These are phyloP conservation scores for Solioccasus polychromus DNA, from an alignment of 768 basidiomycete genomes.

Conservation along the genomic window DNA sequence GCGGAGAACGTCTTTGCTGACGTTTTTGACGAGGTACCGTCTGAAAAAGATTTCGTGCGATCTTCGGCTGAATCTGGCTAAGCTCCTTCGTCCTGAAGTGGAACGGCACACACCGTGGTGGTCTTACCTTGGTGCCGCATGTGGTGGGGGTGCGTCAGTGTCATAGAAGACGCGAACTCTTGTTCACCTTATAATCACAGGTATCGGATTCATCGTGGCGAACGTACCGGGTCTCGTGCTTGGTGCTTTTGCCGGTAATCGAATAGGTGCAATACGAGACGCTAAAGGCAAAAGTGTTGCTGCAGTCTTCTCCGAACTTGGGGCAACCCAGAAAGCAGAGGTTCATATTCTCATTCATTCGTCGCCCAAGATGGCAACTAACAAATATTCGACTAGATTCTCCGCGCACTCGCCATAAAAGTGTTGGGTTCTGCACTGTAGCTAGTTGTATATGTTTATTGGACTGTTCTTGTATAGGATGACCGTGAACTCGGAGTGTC, in stretches of 20 bases:
- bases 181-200: constrained; percentile 36
- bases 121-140: constrained; percentile 67
- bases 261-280: constrained; percentile 88
- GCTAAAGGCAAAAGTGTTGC: constrained; percentile 95
- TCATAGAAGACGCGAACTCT: constrained; percentile 10
- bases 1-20: constrained; percentile 83
- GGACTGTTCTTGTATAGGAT: background rate
- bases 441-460: constrained; percentile 10
- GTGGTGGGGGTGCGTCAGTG: constrained; percentile 53
- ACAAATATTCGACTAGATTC: constrained; percentile 51
- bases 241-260: constrained; percentile 84
- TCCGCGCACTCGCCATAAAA: constrained; percentile 79
- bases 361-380: background rate
- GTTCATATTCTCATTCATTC: constrained; percentile 38
- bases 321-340: constrained; percentile 81
- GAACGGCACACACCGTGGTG: constrained; percentile 69
- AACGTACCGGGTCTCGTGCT: constrained; percentile 86
- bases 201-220: constrained; percentile 47
- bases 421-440: constrained; percentile 65
- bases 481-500: too few species aligned
- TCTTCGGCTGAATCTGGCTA: constrained; percentile 23
- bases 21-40: constrained; percentile 83
- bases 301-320: constrained; percentile 77
- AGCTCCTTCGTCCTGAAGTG: constrained; percentile 80
- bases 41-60: background rate